Evolutionary conservation across 2,329 filamentous ascomycete species (phyloP).

Genomic region (Fusarium neocosmosporiellum): DNA sequence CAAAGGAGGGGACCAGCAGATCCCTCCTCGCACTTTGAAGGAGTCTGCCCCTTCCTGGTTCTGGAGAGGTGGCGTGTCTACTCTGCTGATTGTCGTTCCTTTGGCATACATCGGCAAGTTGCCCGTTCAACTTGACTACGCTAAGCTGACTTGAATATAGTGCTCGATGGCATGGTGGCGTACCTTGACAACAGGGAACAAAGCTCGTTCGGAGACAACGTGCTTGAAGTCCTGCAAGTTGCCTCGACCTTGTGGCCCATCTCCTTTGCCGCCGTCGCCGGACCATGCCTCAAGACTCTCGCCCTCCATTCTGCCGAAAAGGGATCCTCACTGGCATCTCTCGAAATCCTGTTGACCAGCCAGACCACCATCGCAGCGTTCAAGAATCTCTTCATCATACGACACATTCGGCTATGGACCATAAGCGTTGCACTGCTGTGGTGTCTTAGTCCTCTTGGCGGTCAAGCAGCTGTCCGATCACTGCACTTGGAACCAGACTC

Average conservation of each 20-base stretch:
- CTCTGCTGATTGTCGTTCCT: no score
- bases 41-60: no score
- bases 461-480: neutral
- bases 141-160: neutral
- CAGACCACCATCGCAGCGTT: neutral
- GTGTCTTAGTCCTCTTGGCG: conserved; percentile 4
- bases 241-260: conserved; percentile 21
- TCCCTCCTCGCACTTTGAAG: no score
- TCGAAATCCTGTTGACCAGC: neutral
- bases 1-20: no score
- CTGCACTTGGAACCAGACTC: neutral
- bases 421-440: neutral
- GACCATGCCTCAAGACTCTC: neutral
- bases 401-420: neutral
- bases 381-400: neutral
- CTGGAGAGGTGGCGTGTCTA: no score
- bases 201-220: neutral
- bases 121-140: neutral
- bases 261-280: conserved; percentile 1
- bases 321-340: neutral
- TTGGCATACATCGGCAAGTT: neutral
- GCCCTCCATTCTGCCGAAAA: conserved; percentile 1
- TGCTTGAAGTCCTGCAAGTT: neutral
- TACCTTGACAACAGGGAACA: neutral
- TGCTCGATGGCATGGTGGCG: neutral